phyloP scores from a whole-genome alignment of 192 early-diverging fungal genomes.

The Dissophora ornata region DNA sequence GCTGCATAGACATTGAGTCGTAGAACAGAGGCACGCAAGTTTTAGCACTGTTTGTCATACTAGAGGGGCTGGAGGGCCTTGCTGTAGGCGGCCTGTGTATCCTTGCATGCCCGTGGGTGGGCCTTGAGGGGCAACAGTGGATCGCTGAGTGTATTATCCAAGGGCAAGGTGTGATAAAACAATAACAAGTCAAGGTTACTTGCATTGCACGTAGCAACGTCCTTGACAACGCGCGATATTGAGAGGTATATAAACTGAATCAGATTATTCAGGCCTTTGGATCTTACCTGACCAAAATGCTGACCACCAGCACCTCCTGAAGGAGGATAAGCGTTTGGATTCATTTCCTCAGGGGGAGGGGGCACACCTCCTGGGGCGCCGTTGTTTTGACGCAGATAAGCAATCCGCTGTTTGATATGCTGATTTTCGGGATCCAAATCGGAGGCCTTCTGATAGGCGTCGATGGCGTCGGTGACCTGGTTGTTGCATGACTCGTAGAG shows the following conservation, averaged over 20 bases:
- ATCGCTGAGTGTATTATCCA: conserved; percentile 32
- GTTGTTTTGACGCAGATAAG: conserved; percentile 49
- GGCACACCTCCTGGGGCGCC: conserved; percentile 25
- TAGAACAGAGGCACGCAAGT: not conserved
- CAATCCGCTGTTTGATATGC: conserved; percentile 85
- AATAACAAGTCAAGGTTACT: no score
- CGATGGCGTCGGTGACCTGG: conserved; percentile 95
- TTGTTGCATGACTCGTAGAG: conserved; percentile 98
- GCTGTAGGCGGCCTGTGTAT: conserved; percentile 45
- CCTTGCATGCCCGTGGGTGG: conserved; percentile 52
- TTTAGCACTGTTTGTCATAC: conserved; percentile 1
- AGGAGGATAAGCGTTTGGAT: conserved; percentile 28
- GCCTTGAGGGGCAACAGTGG: conserved; percentile 45
- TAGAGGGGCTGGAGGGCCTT: conserved; percentile 36
- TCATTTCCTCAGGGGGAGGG: conserved; percentile 48
- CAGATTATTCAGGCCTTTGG: no score
- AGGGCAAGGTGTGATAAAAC: no score
- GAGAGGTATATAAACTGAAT: no score
- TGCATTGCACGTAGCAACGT: not conserved
- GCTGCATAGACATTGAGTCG: not conserved
- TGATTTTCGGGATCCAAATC: conserved; percentile 93
- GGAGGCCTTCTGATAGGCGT: conserved; percentile 93
- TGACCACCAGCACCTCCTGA: conserved; percentile 24
- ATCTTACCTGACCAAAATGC: conserved; percentile 43
- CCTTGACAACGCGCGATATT: not conserved